Evolutionary conservation across 1,284 basidiomycete species (phyloP).

Genomic region (Puccinia hordei): DNA sequence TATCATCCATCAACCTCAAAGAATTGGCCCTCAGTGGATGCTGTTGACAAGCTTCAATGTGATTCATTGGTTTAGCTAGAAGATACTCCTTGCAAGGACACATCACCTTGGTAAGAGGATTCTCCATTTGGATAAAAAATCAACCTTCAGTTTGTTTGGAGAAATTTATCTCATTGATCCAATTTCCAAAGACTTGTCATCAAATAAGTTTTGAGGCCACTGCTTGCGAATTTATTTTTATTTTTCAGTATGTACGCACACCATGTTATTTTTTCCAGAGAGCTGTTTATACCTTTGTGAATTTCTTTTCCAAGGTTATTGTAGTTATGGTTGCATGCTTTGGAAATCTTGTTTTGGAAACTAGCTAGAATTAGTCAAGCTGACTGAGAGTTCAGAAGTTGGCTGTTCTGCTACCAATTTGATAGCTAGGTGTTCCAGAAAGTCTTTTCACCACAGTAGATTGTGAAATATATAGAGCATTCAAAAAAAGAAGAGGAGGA

Average conservation of each 20-base stretch:
- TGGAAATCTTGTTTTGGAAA: neutral
- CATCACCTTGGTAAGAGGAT: neutral
- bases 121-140: neutral
- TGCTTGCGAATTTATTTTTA: neutral
- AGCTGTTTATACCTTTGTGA: neutral
- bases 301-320: neutral
- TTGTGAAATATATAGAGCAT: neutral
- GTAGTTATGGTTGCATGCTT: constrained; percentile 1
- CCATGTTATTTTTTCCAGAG: neutral
- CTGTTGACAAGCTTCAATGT: neutral
- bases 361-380: neutral
- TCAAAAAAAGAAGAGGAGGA: neutral
- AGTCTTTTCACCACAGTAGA: neutral
- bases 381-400: neutral
- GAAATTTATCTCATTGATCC: neutral
- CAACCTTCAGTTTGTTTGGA: neutral
- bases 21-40: neutral
- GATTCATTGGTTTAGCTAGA: neutral
- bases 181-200: neutral
- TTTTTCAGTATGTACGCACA: constrained; percentile 1
- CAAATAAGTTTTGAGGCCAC: too few relatives aligned
- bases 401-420: neutral
- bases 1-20: neutral
- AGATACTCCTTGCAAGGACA: neutral
- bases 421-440: neutral